Base-by-base conservation (phyloP, 805 yeast species). In the Diddensiella santjacobensis region DNA sequence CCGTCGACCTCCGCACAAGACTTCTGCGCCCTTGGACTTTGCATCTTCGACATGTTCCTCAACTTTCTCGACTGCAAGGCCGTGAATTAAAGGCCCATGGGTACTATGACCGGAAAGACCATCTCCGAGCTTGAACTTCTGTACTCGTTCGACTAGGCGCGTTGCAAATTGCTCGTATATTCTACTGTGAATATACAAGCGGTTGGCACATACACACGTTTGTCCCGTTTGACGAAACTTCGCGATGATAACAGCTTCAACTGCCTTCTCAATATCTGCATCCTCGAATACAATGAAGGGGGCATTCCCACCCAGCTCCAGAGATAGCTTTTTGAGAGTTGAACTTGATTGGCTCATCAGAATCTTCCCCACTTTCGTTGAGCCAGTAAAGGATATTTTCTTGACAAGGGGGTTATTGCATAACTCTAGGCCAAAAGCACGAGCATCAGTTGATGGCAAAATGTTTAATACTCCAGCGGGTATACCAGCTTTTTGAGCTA, bases 241-340 rank as follows among this genome's bases (percentile, higher is more conserved):
- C 53, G 81, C 75, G 5, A 75, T 79, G 50, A 84, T 63, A 2
- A 86, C 78, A 36, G 80, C 86, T n/a, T 73, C 74, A 13, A 84
- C 79, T 0, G 91, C 91, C 38, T 70, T 67, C 49, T 79, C 83
- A 17, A 84, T 56, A 53, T 83, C 79, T 6, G 87, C 88, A 60
- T 84, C 90, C 47, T 81, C 81, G 63, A 84, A 84, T 2, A 84
- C 81, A 48, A 84, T 75, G 56, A 84, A 78, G 3, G 93, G 90
- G 15, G 91, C 88, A 64, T 85, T 85, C 24, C 93, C 93, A 30
- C 93, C 91, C 38, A 84, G 73, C 66, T 84, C 91, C 61, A 85
- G 71, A 2, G 87, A 79, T 43, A 82, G 67, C 63, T 84, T 85
- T 71, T 85, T 84, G 58, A 85, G 70, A 1, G 86, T 75, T 15